These are phyloP conservation scores for Ustilago cynodontis DNA, from an alignment of 1,284 basidiomycete genomes.

Conservation along the genomic window DNA sequence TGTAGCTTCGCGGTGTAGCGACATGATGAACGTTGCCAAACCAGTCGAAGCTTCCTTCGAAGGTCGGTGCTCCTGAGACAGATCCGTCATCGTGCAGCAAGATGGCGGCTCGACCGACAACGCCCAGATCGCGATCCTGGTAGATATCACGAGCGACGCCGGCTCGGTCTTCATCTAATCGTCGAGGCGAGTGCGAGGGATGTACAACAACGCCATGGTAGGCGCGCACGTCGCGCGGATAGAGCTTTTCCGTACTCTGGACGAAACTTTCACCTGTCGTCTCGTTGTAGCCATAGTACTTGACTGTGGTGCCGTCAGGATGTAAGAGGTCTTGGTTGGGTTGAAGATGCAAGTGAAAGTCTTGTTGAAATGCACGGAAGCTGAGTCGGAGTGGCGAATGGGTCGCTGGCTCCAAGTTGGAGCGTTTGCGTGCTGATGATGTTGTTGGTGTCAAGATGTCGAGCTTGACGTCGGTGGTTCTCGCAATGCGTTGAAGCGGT, in stretches of 20 bases:
- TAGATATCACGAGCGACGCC: slow-evolving; percentile 54
- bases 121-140: slow-evolving; percentile 41
- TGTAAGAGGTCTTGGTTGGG: slow-evolving; percentile 60
- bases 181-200: slow-evolving; percentile 32
- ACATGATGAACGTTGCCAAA: slow-evolving; percentile 60
- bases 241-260: slow-evolving; percentile 34
- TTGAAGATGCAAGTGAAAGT: slow-evolving; percentile 58
- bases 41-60: slow-evolving; percentile 63
- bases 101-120: slow-evolving; percentile 61
- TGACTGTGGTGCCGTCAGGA: slow-evolving; percentile 57
- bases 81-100: slow-evolving; percentile 59
- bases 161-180: slow-evolving; percentile 54
- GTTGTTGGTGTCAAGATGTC: slow-evolving; percentile 13
- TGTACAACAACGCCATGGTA: slow-evolving; percentile 64
- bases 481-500: slow-evolving; percentile 39
- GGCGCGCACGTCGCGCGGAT: slow-evolving; percentile 55
- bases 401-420: slow-evolving; percentile 5
- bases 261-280: slow-evolving; percentile 39
- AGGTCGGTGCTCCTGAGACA: slow-evolving; percentile 42
- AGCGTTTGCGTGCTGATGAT: slow-evolving; percentile 7
- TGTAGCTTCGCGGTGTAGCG: slow-evolving; percentile 44
- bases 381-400: slow-evolving; percentile 51
- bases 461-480: slow-evolving; percentile 31
- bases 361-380: slow-evolving; percentile 60
- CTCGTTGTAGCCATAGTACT: slow-evolving; percentile 44